Conservation (phyloP, 2,329 filamentous ascomycete genomes). For the Chalara sp. region DNA sequence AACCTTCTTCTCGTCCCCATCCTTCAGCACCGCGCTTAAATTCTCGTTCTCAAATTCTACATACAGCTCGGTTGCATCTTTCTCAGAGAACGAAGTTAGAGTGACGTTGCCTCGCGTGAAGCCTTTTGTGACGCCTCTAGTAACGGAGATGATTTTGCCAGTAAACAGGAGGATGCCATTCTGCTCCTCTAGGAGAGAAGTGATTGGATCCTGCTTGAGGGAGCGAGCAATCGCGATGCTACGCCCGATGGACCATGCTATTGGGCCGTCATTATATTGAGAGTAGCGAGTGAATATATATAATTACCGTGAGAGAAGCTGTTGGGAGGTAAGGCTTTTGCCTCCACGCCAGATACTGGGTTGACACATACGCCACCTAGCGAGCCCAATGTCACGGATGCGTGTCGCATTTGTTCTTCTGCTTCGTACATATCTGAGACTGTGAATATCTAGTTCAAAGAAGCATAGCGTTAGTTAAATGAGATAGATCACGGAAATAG, state of each 20-base stretch:
- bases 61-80: slow-evolving; percentile 4
- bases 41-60: slow-evolving; percentile 28
- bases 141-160: slow-evolving; percentile 24
- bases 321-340: slow-evolving; percentile 22
- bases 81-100: slow-evolving; percentile 11
- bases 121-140: slow-evolving; percentile 18
- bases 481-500: neutral
- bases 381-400: slow-evolving; percentile 20
- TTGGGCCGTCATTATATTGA: neutral
- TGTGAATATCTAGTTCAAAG: neutral
- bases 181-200: slow-evolving; percentile 19
- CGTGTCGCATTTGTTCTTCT: slow-evolving; percentile 23
- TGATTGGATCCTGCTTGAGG: slow-evolving; percentile 20
- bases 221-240: slow-evolving; percentile 40
- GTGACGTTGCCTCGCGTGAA: slow-evolving; percentile 24
- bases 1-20: slow-evolving; percentile 13
- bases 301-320: slow-evolving; percentile 22
- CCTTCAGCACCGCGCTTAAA: slow-evolving; percentile 16
- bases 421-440: slow-evolving; percentile 13
- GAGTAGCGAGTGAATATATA: neutral
- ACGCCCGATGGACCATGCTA: slow-evolving; percentile 47
- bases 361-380: slow-evolving; percentile 22
- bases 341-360: slow-evolving; percentile 21
- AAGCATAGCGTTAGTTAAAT: neutral
- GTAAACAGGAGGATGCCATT: slow-evolving; percentile 22